These are phyloP conservation scores for Colletotrichum sojae DNA, from an alignment of 2,329 filamentous ascomycete genomes.

Conservation along the genomic window DNA sequence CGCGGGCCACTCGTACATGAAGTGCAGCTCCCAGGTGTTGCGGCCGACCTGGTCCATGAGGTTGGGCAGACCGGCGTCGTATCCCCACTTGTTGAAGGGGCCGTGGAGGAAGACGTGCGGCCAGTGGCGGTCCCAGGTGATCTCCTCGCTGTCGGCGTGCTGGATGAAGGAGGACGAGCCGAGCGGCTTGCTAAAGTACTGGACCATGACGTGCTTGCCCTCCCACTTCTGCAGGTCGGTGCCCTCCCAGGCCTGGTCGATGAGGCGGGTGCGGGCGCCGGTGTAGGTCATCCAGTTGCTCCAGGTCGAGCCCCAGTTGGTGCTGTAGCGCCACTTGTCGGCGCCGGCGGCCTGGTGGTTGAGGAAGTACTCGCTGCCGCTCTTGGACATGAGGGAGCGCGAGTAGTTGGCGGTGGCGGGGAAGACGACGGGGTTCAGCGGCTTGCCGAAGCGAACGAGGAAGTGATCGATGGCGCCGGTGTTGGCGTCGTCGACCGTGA, in stretches of 20 bases:
- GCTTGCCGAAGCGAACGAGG: constrained; percentile 68
- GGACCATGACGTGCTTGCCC: constrained; percentile 73
- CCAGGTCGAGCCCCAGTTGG: constrained; percentile 72
- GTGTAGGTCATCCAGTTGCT: constrained; percentile 70
- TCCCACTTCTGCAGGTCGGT: constrained; percentile 70
- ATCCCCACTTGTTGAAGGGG: constrained; percentile 75
- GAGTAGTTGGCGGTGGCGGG: constrained; percentile 67
- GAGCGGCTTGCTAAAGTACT: constrained; percentile 73
- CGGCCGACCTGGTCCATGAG: constrained; percentile 54
- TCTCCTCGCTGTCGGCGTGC: constrained; percentile 64
- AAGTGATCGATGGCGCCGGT: constrained; percentile 73
- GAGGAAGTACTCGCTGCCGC: constrained; percentile 59
- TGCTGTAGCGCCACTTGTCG: constrained; percentile 73
- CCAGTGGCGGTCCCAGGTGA: constrained; percentile 61
- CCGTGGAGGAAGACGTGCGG: constrained; percentile 76
- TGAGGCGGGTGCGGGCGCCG: constrained; percentile 64
- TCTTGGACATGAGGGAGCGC: constrained; percentile 60
- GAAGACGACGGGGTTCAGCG: constrained; percentile 72
- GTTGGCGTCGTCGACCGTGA: constrained; percentile 70
- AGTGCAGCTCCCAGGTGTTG: constrained; percentile 70
- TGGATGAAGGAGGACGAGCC: constrained; percentile 73
- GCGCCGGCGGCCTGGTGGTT: constrained; percentile 74
- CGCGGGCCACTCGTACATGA: constrained; percentile 75
- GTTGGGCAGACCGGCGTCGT: constrained; percentile 64
- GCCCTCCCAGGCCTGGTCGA: constrained; percentile 69